Evolutionary conservation across 495 filamentous ascomycete species (phyloP).

Genomic region (Aspergillus biplanus): DNA sequence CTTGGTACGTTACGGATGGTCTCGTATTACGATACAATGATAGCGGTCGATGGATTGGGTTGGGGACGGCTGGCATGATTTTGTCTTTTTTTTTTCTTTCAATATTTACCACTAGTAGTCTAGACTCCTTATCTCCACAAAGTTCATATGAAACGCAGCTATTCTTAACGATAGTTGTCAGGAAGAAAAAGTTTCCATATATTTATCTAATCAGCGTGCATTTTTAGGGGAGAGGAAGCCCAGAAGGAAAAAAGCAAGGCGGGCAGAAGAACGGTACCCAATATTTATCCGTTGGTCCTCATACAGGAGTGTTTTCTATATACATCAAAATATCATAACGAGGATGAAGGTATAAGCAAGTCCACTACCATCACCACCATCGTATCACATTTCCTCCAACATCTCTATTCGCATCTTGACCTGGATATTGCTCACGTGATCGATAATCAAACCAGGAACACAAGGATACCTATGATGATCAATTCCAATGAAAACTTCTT

Average conservation of each 20-base stretch:
- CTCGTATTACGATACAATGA: conserved; percentile 51
- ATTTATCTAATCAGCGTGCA: conserved; percentile 1
- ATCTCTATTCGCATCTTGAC: too few species aligned
- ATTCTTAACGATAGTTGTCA: conserved; percentile 18
- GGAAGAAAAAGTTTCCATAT: conserved; percentile 22
- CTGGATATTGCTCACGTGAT: too few species aligned
- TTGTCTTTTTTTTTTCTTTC: conserved; percentile 40
- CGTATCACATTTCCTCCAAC: too few species aligned
- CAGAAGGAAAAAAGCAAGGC: conserved; percentile 6
- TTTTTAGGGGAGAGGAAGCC: background rate
- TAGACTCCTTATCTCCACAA: conserved; percentile 46
- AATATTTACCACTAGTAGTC: conserved; percentile 45
- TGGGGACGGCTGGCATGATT: conserved; percentile 45
- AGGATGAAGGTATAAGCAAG: too few species aligned
- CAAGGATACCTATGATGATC: too few species aligned
- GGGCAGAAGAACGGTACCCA: too few species aligned
- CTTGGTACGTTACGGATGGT: conserved; percentile 30
- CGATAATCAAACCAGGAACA: too few species aligned
- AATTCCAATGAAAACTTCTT: too few species aligned
- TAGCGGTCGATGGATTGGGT: conserved; percentile 43
- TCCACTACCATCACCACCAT: too few species aligned
- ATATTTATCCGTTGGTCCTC: too few species aligned
- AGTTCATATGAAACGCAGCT: conserved; percentile 34
- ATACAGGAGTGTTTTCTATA: too few species aligned
- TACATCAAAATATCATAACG: too few species aligned